A percentile compares a stretch with the other conserved stretches of the same genome.
Conservation (phyloP, 1,284 basidiomycete genomes). For the Fomitiporia mediterranea region DNA sequence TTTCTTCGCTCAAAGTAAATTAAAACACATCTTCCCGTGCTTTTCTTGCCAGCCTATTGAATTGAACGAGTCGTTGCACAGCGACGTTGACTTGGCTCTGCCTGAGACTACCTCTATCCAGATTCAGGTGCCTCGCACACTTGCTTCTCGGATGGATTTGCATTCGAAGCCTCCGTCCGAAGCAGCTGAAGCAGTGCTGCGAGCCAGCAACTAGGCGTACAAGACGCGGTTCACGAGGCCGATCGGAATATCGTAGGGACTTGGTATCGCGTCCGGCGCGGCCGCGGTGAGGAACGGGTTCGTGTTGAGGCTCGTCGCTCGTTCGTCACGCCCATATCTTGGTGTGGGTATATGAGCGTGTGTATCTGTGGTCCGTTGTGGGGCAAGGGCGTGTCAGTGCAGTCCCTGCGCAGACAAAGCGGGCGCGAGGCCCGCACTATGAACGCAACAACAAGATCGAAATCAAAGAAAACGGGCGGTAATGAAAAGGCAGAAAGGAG, state of each 20-base stretch:
- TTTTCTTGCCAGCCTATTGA: not conserved
- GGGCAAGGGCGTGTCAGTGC: conserved; percentile 25
- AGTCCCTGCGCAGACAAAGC: conserved; percentile 9
- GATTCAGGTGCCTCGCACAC: not conserved
- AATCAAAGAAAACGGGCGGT: not conserved
- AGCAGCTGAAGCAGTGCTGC: not conserved
- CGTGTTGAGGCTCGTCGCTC: conserved; percentile 14
- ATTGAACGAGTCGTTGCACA: too few species aligned
- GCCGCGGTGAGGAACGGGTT: conserved; percentile 49
- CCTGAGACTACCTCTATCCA: not conserved
- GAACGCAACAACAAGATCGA: not conserved
- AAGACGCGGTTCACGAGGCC: conserved; percentile 72
- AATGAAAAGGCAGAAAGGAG: not conserved
- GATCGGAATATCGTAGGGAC: conserved; percentile 78
- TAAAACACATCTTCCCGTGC: not conserved
- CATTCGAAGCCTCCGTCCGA: conserved; percentile 2
- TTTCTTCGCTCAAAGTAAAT: not conserved
- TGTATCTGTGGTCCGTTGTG: conserved; percentile 42
- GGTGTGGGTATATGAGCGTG: conserved; percentile 44
- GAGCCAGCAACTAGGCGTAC: conserved; percentile 33
- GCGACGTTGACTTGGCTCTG: too few species aligned
- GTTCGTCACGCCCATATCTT: not conserved
- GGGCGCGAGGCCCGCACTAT: conserved; percentile 3
- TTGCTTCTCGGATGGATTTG: conserved; percentile 15
- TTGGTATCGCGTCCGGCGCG: conserved; percentile 46